Evolutionary conservation across 352 stramenopile genomes (phyloP), one percentile per base, ranked within the genome.

Genomic region (Phytophthora quininea): DNA sequence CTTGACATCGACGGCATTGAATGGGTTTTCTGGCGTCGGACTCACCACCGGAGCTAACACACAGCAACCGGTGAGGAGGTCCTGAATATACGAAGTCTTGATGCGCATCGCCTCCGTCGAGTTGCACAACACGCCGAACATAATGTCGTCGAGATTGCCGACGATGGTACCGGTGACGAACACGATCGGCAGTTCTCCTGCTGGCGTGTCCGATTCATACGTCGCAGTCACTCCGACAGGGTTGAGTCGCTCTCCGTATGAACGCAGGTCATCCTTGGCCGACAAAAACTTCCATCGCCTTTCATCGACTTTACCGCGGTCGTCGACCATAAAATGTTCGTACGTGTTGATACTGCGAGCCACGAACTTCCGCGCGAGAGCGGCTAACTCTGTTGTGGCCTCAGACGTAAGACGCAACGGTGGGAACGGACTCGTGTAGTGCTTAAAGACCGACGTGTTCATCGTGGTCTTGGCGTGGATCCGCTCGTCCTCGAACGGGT

Each of bases 81-180:
- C 70, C 12, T 84, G 63, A 27, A 77, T 69, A 58, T 88, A 88
- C 14, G 74, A 74, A 2, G 73, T 74, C 30, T 78, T 76, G 45
- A 88, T 43, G 0, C 71, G 67, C 72, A 84, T 80, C 10, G 62
- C 31, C 10, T 80, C 72, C 10, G 67, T 70, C 1, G 75, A 73
- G 0, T 54, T 50, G 62, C 59, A 75, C 9, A 64, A 42, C n/a
- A 81, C 43, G 11, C 69, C 76, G 50, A 78, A 81, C 73, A 84
- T 79, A 27, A 75, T 52, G 48, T 84, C 76, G 48, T 84, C 70
- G 4, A 81, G 58, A 12, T 73, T 51, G 4, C 70, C 73, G 8
- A 69, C 42, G 0, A 84, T 56, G 1, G 69, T 77, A 7, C 75
- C 75, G 1, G 67, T 70, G 10, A 79, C 58, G 42, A 79, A 62